phyloP scores from a whole-genome alignment of 2,329 filamentous ascomycete genomes.

The Fusarium duplospermum region DNA sequence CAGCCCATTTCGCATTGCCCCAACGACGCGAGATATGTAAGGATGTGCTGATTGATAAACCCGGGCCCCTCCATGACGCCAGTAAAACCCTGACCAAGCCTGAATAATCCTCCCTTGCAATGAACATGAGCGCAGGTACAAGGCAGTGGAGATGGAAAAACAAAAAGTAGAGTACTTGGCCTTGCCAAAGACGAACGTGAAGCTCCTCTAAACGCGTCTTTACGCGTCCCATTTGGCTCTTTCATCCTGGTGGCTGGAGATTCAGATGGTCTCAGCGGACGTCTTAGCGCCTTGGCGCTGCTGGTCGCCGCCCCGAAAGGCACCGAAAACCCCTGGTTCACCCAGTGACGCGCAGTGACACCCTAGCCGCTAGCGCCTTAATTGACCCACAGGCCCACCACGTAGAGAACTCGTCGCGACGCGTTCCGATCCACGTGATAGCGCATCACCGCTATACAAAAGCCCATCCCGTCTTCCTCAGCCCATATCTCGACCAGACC shows the following conservation, averaged over 20 bases:
- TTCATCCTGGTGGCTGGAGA: constrained; percentile 38
- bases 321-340: constrained; percentile 35
- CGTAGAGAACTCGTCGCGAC: constrained; percentile 48
- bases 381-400: constrained; percentile 41
- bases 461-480: constrained; percentile 50
- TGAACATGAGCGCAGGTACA: constrained; percentile 22
- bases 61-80: constrained; percentile 29
- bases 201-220: constrained; percentile 37
- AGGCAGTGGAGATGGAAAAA: constrained; percentile 17
- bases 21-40: constrained; percentile 35
- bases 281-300: constrained; percentile 32
- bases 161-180: constrained; percentile 18
- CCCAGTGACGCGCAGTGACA: constrained; percentile 39
- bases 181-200: constrained; percentile 35
- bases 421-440: constrained; percentile 54
- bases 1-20: constrained; percentile 35
- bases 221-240: constrained; percentile 37
- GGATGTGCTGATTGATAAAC: constrained; percentile 51
- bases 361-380: constrained; percentile 29
- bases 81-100: constrained; percentile 35
- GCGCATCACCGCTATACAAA: constrained; percentile 53
- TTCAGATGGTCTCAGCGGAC: constrained; percentile 28
- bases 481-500: constrained; percentile 34
- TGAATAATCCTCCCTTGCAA: constrained; percentile 38
- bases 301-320: constrained; percentile 24